Percentiles rank a stretch among this genome's conserved stretches.
phyloP scores from a whole-genome alignment of 1,139 yeast genomes.

The Geotrichum histeridarum region DNA sequence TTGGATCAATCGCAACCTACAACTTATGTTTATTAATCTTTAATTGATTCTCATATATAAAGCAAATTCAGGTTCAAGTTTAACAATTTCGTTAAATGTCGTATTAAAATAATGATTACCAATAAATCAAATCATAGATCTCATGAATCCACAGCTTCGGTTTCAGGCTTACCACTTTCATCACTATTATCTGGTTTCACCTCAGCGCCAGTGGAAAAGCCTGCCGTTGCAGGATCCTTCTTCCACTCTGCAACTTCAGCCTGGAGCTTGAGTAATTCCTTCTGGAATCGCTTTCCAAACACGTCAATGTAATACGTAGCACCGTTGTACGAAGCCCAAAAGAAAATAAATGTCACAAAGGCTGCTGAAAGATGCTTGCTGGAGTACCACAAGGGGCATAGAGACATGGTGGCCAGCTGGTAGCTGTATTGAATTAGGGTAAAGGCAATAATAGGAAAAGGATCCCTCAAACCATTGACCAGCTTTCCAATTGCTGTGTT shows the following conservation, averaged over 20 bases:
- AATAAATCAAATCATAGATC: too few relatives aligned
- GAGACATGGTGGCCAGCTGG: slow-evolving; percentile 78
- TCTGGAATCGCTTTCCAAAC: slow-evolving; percentile 75
- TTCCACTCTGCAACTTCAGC: slow-evolving; percentile 48
- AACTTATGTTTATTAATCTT: too few relatives aligned
- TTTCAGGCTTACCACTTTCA: too few relatives aligned
- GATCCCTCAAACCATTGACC: slow-evolving; percentile 77
- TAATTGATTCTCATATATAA: too few relatives aligned
- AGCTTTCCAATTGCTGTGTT: slow-evolving; percentile 64
- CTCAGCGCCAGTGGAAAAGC: background rate
- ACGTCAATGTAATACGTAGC: slow-evolving; percentile 91
- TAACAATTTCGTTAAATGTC: too few relatives aligned
- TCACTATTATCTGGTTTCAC: too few relatives aligned
- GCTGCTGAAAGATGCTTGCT: slow-evolving; percentile 61
- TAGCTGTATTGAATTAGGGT: slow-evolving; percentile 81
- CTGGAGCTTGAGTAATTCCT: slow-evolving; percentile 69
- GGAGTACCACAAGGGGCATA: slow-evolving; percentile 82
- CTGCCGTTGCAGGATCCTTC: background rate
- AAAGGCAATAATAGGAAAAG: slow-evolving; percentile 79
- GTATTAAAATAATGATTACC: too few relatives aligned
- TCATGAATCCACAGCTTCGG: too few relatives aligned
- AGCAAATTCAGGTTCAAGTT: too few relatives aligned
- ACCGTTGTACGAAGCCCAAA: slow-evolving; percentile 83
- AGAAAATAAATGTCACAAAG: slow-evolving; percentile 66
- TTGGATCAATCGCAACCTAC: too few relatives aligned